Evolutionary conservation across 352 stramenopile species (phyloP), one percentile per base, ranked within the genome.

Genomic region (Pythium myriotylum): DNA sequence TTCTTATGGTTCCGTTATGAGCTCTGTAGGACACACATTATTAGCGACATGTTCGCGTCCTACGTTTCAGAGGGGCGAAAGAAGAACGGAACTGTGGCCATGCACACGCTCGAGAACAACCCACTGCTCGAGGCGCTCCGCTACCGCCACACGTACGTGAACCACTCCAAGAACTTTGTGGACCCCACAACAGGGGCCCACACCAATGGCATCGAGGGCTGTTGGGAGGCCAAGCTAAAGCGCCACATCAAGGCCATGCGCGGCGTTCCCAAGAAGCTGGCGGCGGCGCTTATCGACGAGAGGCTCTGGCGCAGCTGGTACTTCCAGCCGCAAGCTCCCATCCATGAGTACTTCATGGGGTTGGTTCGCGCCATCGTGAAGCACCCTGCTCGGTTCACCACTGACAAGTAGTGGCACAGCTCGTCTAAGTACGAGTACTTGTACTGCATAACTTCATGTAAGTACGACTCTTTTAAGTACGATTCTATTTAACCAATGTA

Each of bases 131-230:
- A 55, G 27, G 3, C 24, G 1, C 48, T 55, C 2, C 12, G 13
- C 45, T 57, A 57, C n/a, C 22, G 27, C 17, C 48, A 70, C 23
- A 56, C 41, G 22, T 65, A 41, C 37, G 60, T 67, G 6, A 73
- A 69, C 22, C 59, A 73, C 59, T 66, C 45, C 0, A 49, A 63
- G 16, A 65, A 70, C 39, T 71, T 63, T 20, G 54, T 68, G 9
- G 58, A 68, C 29, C 62, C 62, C 1, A 26, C 58, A 2, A 51
- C 48, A 1, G 62, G 62, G 0, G 62, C 62, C 0, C 62, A 64
- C 43, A 71, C 57, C 0, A 71, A 67, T 40, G 67, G 56, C 1
- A 63, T 73, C n/a, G 60, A 73, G 41, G 61, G 56, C 0, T 37
- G 60, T 3, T 73, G 46, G 55, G 55, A 67, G 37, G 48, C 53